Evolutionary conservation across 345 rosid species (phyloP), one percentile per base, ranked within the genome.

Genomic region (Euphorbia tirucalli): DNA sequence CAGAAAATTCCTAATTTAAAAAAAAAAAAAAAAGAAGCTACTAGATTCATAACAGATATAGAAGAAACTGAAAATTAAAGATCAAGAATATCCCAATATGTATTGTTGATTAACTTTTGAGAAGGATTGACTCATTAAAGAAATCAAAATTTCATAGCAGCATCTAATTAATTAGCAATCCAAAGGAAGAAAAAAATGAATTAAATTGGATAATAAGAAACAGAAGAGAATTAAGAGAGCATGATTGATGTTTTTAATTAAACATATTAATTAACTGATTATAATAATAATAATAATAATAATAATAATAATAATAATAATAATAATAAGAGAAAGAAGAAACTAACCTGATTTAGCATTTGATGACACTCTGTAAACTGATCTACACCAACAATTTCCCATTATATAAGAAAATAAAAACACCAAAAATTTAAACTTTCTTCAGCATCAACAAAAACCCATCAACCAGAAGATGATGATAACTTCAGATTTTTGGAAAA

Each of bases 321-420:
- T n/a, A n/a, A n/a, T n/a, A n/a, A n/a, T n/a, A n/a, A 22, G 3
- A 22, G 14, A 65, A 44, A 39, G 7, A 3, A 24, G 59, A 62
- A 66, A 71, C 79, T 70, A 80, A 93, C 98, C 98, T 88, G 94
- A 80, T 82, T 93, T 93, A 66, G 92, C 88, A 87, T 86, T 91
- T 50, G 98, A 79, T 31, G 96, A 93, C 59, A 93, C 96, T 85
- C 82, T 88, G 83, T 87, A 86, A 66, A 88, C 82, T 27, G 91
- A 83, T 65, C 83, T 82, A 84, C 87, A 86, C 79, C 83, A 90
- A 82, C 96, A 90, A 84, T 93, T 93, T 60, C 98, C 98, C 98
- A 93, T 91, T 73, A 49, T 66, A 30, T 16, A 66, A 27, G 5
- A 27, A 48, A 14, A 7, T 25, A 73, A 75, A n/a, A 62, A 66